Base-by-base conservation (phyloP, 2,329 filamentous ascomycete genomes). In the Pseudopithomyces chartarum region DNA sequence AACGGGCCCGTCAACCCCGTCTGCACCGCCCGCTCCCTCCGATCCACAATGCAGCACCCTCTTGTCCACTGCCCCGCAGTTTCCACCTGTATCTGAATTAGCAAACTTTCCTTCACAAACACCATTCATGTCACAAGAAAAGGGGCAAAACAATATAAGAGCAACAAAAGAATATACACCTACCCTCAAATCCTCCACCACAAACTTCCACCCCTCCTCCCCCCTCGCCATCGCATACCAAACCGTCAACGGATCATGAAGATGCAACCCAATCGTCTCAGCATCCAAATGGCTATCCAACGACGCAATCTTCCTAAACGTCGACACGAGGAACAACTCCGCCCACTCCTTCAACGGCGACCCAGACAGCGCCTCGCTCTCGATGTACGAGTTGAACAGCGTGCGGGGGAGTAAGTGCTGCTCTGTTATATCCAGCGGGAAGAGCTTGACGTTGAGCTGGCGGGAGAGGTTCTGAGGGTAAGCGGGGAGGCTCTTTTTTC, bases 51-150 rank as follows among this genome's bases (percentile, higher is more conserved):
- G 70, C 92, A 93, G 88, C 95, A 93, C 1, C 95, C 94, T 55
- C 91, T 83, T 44, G 93, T 96, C 95, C 95, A 99, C 79, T 98
- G 95, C 1, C 94, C 95, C 2, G 85, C 80, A 0, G 92, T 96
- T 78, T 99, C 95, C 39, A 99, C 82, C 47, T 50, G 17, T 15
- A 32, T 5, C 6, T 12, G 1, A 3, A 19, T 48, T 13, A 48
- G 29, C 33, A 50, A 15, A 2, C 26, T 29, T 29, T 29, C 26
- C 26, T 29, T 29, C n/a, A n/a, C n/a, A n/a, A n/a, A n/a, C n/a
- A n/a, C n/a, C n/a, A n/a, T n/a, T n/a, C n/a, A n/a, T n/a, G n/a
- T n/a, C n/a, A n/a, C n/a, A n/a, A n/a, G n/a, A n/a, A n/a, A n/a
- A n/a, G n/a, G n/a, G n/a, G n/a, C n/a, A n/a, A n/a, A n/a, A n/a